These are phyloP conservation scores for Umbelopsis sp. DNA, from an alignment of 192 early-diverging fungal genomes.

Conservation along the genomic window DNA sequence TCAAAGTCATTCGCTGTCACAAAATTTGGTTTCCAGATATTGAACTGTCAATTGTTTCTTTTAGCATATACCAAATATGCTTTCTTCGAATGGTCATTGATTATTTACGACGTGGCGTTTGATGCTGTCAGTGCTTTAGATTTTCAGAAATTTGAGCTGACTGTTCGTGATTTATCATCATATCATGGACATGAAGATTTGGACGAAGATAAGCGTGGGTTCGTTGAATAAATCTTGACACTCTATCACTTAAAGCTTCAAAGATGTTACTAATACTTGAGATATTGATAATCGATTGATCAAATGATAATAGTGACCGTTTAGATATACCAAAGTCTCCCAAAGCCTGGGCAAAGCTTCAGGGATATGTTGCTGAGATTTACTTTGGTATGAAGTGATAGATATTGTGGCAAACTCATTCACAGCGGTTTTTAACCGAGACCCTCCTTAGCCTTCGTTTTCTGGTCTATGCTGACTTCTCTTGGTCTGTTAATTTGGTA, in stretches of 20 bases:
- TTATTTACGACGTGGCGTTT: constrained; percentile 72
- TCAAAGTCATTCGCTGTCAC: neutral
- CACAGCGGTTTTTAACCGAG: too few relatives aligned
- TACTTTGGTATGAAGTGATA: constrained; percentile 53
- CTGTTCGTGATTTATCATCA: constrained; percentile 37
- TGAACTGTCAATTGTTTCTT: neutral
- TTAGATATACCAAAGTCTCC: neutral
- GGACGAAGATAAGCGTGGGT: constrained; percentile 17
- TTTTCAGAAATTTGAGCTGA: constrained; percentile 55
- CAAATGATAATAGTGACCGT: neutral
- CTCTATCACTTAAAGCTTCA: neutral
- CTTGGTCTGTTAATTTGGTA: constrained; percentile 58
- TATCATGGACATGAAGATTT: constrained; percentile 10
- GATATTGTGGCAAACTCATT: neutral
- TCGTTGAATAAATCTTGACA: neutral
- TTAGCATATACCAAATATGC: constrained; percentile 75
- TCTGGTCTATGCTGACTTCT: constrained; percentile 81
- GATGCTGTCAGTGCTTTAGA: constrained; percentile 69
- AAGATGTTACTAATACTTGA: neutral
- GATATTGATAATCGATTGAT: neutral
- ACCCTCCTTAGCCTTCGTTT: constrained; percentile 59
- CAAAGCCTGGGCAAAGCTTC: constrained; percentile 6
- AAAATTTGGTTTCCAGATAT: neutral
- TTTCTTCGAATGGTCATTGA: constrained; percentile 83
- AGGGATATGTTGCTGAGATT: constrained; percentile 60